A percentile compares a stretch with the other conserved stretches of the same genome.
These are phyloP conservation scores for Pleoardoris graminearum DNA, from an alignment of 2,329 filamentous ascomycete genomes.

Conservation along the genomic window DNA sequence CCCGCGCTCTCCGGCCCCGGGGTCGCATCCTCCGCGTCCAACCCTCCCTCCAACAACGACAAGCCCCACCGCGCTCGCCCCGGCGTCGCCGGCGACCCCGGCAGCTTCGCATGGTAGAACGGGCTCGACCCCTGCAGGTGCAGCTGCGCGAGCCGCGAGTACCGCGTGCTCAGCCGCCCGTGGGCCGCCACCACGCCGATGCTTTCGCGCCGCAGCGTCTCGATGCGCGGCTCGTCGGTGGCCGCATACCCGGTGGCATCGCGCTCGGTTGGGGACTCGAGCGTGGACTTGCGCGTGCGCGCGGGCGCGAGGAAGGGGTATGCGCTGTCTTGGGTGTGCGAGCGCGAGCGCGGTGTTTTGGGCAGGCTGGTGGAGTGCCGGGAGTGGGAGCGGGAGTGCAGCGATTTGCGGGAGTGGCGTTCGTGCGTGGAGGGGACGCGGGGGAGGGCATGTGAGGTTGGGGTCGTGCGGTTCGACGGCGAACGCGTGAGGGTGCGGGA, in stretches of 20 bases:
- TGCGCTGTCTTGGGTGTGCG: slow-evolving; percentile 34
- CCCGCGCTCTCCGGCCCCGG: slow-evolving; percentile 14
- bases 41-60: slow-evolving; percentile 9
- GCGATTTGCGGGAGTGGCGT: slow-evolving; percentile 29
- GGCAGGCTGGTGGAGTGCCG: slow-evolving; percentile 16
- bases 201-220: slow-evolving; percentile 23
- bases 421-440: slow-evolving; percentile 20
- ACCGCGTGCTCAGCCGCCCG: slow-evolving; percentile 6
- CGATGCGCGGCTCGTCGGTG: no score
- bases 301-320: slow-evolving; percentile 19
- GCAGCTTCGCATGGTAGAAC: slow-evolving; percentile 10
- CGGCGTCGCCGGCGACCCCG: slow-evolving; percentile 3
- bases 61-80: slow-evolving; percentile 15
- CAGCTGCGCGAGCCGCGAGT: slow-evolving; percentile 11
- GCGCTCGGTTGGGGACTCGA: not conserved
- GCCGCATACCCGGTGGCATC: slow-evolving; percentile 16
- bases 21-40: slow-evolving; percentile 2
- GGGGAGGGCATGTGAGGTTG: slow-evolving; percentile 10
- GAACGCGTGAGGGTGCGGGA: slow-evolving; percentile 14
- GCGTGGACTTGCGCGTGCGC: slow-evolving; percentile 11
- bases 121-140: slow-evolving; percentile 1
- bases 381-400: slow-evolving; percentile 28
- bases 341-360: slow-evolving; percentile 24
- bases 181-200: slow-evolving; percentile 16
- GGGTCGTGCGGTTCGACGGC: slow-evolving; percentile 10